These are phyloP conservation scores for Penicillium turbatum DNA, from an alignment of 495 filamentous ascomycete genomes.

Conservation along the genomic window DNA sequence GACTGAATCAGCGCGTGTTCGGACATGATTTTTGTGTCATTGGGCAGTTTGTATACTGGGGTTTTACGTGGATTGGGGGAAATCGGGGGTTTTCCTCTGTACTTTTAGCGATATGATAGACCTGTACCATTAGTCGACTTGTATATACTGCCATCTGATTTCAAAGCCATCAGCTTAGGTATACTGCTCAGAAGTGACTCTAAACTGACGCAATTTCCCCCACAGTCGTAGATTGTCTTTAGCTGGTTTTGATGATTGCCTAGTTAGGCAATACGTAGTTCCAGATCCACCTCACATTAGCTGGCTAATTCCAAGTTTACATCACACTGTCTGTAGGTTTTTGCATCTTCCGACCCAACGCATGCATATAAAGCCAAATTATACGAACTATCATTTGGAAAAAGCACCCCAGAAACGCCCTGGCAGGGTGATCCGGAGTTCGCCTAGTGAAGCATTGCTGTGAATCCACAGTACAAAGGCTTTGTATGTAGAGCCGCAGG, in stretches of 20 bases:
- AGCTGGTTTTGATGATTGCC: no score
- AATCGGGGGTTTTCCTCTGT: conserved; percentile 8
- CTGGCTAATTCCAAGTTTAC: no score
- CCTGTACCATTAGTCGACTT: conserved; percentile 31
- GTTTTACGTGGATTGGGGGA: background rate
- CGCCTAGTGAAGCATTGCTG: background rate
- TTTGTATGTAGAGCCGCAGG: background rate
- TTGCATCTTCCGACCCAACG: no score
- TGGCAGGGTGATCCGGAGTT: background rate
- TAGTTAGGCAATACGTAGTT: no score
- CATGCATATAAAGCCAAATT: no score
- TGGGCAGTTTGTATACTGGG: background rate
- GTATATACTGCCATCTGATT: conserved; percentile 5
- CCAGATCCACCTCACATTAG: no score
- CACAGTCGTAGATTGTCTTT: no score
- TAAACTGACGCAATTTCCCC: no score
- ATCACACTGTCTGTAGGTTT: no score
- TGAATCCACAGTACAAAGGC: background rate
- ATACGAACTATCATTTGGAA: background rate
- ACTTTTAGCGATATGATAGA: conserved; percentile 31
- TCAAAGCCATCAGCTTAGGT: background rate
- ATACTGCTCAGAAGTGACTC: no score
- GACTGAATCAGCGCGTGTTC: conserved; percentile 38
- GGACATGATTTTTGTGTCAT: conserved; percentile 26
- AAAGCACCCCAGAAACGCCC: background rate